Evolutionary conservation across 2,329 filamentous ascomycete genomes (phyloP).

Genomic region (Blumeria hordei): DNA sequence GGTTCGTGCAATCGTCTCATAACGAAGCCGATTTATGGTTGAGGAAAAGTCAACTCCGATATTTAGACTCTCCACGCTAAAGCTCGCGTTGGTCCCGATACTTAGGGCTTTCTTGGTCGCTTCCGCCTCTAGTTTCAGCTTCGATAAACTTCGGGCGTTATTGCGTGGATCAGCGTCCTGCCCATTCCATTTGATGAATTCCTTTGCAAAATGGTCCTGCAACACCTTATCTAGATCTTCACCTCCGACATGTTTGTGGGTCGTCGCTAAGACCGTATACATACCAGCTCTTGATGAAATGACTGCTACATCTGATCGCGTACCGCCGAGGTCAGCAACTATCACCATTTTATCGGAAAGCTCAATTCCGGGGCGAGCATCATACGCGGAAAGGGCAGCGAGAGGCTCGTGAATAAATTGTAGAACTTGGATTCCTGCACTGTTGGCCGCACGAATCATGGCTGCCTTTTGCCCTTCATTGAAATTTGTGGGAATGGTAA

Average conservation of each 20-base stretch:
- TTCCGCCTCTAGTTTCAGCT: conserved; percentile 80
- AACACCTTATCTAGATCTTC: conserved; percentile 70
- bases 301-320: conserved; percentile 74
- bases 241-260: conserved; percentile 82
- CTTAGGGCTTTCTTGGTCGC: conserved; percentile 78
- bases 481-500: conserved; percentile 89
- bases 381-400: conserved; percentile 72
- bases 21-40: conserved; percentile 80
- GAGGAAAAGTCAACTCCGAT: conserved; percentile 79
- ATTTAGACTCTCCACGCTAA: conserved; percentile 77
- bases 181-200: conserved; percentile 87
- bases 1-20: conserved; percentile 70
- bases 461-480: conserved; percentile 65
- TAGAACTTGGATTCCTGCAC: conserved; percentile 65
- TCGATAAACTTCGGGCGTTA: conserved; percentile 62
- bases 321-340: conserved; percentile 81
- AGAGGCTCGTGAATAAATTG: conserved; percentile 86
- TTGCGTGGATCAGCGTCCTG: conserved; percentile 47
- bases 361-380: conserved; percentile 54
- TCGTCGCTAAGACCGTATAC: conserved; percentile 82
- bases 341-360: conserved; percentile 71
- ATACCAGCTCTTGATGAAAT: conserved; percentile 81
- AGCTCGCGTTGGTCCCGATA: conserved; percentile 65
- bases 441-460: conserved; percentile 51
- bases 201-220: conserved; percentile 92